Conservation (phyloP, 2,329 filamentous ascomycete species). For the Neocatenulostroma microsporum region DNA sequence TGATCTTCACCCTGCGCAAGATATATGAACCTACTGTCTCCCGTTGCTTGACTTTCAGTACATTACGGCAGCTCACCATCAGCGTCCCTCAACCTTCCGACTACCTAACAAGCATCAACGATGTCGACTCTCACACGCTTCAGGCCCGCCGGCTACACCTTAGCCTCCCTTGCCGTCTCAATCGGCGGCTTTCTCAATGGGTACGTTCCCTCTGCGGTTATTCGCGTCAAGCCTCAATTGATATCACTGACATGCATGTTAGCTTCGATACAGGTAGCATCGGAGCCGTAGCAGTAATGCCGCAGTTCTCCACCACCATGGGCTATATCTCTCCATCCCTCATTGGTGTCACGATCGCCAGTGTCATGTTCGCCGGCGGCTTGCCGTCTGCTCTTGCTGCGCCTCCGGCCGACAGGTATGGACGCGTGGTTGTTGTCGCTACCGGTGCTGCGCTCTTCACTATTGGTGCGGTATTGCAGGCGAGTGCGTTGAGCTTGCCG, state of each 20-base stretch:
- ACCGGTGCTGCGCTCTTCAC: slow-evolving; percentile 48
- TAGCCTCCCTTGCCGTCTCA: slow-evolving; percentile 13
- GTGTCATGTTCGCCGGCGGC: slow-evolving; percentile 50
- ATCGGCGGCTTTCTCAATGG: slow-evolving; percentile 18
- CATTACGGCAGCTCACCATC: background rate
- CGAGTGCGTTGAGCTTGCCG: slow-evolving; percentile 38
- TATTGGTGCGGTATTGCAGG: slow-evolving; percentile 48
- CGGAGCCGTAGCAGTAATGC: slow-evolving; percentile 54
- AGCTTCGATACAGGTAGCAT: slow-evolving; percentile 48
- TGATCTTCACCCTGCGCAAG: too few relatives aligned
- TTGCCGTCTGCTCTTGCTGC: slow-evolving; percentile 51
- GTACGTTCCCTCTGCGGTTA: too few relatives aligned
- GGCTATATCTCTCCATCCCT: slow-evolving; percentile 46
- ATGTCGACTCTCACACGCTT: background rate
- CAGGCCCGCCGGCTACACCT: slow-evolving; percentile 10
- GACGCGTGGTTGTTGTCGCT: slow-evolving; percentile 43
- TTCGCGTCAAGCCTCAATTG: too few relatives aligned
- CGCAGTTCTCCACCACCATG: slow-evolving; percentile 43
- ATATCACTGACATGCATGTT: too few relatives aligned
- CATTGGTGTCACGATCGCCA: slow-evolving; percentile 52
- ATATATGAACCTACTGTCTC: too few relatives aligned
- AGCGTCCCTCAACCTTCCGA: background rate
- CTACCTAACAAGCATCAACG: background rate
- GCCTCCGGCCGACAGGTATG: slow-evolving; percentile 48
- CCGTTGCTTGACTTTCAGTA: too few relatives aligned